Evolutionary conservation across 1,284 basidiomycete genomes (phyloP).

Genomic region (Boletus smithii): DNA sequence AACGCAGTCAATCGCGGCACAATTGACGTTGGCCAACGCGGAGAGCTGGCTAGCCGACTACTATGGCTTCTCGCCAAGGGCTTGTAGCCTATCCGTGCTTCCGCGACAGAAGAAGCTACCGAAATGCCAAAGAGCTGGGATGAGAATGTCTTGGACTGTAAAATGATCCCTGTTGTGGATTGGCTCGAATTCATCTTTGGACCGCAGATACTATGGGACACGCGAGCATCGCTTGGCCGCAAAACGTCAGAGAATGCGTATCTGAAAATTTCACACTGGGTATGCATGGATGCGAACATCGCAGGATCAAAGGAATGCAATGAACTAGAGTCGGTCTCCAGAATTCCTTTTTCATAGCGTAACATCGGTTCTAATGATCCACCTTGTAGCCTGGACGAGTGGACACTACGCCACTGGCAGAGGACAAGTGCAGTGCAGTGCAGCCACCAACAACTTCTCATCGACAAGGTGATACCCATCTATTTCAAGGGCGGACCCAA

Average conservation of each 20-base stretch:
- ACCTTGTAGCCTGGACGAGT: conserved; percentile 1
- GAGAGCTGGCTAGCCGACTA: conserved; percentile 8
- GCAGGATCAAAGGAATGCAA: not conserved
- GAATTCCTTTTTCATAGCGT: not conserved
- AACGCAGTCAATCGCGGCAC: conserved; percentile 4
- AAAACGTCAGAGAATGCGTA: conserved; percentile 5
- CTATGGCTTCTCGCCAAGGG: conserved; percentile 17
- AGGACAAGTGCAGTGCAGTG: conserved; percentile 19
- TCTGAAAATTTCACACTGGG: conserved; percentile 17
- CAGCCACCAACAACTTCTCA: conserved; percentile 1
- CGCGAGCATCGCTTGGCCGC: not conserved
- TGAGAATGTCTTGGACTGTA: conserved; percentile 2
- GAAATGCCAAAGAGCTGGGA: not conserved
- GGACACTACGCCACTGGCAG: conserved; percentile 10
- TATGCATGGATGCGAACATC: conserved; percentile 7
- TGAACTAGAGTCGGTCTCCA: conserved; percentile 1
- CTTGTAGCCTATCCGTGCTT: conserved; percentile 3
- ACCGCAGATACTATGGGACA: not conserved
- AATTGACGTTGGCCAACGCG: conserved; percentile 10
- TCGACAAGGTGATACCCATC: conserved; percentile 12
- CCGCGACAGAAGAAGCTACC: too few species aligned
- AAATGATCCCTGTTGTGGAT: conserved; percentile 5
- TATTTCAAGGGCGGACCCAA: conserved; percentile 8
- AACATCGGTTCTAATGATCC: not conserved
- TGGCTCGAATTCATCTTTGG: conserved; percentile 14